Conservation (phyloP, 352 stramenopile genomes). For the Globisporangium perplexum region DNA sequence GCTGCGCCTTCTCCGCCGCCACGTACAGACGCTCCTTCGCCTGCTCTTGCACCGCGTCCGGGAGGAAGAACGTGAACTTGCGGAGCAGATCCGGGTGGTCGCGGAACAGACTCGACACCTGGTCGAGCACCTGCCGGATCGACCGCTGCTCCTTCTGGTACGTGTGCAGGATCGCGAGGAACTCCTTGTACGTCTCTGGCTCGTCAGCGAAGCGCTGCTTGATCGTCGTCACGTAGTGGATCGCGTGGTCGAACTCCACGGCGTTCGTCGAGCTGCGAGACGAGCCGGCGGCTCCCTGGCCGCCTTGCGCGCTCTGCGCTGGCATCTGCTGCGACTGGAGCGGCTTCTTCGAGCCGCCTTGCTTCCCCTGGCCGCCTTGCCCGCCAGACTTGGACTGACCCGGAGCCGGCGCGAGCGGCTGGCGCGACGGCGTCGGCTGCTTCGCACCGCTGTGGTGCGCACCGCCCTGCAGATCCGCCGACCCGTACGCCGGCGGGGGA, state of each 20-base stretch:
- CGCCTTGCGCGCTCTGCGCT: background rate
- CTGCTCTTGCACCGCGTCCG: conserved; percentile 97
- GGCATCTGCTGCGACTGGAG: conserved; percentile 16
- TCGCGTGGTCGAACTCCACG: conserved; percentile 99
- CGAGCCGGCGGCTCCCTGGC: background rate
- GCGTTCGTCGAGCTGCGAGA: conserved; percentile 68
- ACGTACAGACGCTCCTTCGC: conserved; percentile 94
- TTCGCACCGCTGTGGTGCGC: conserved; percentile 27
- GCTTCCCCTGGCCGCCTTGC: conserved; percentile 26
- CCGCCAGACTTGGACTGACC: conserved; percentile 20
- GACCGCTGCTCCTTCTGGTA: conserved; percentile 99
- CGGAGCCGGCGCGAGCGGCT: conserved; percentile 30
- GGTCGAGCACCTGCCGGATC: conserved; percentile 97
- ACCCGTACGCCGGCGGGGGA: conserved; percentile 55
- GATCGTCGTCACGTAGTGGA: conserved; percentile 99
- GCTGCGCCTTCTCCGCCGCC: conserved; percentile 93
- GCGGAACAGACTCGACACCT: conserved; percentile 98
- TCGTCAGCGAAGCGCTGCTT: conserved; percentile 98
- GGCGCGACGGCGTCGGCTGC: conserved; percentile 46
- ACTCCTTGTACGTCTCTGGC: conserved; percentile 98
- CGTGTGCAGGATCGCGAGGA: conserved; percentile 99
- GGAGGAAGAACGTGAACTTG: conserved; percentile 99
- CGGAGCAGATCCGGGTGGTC: conserved; percentile 99
- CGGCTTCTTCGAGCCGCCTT: conserved; percentile 53
- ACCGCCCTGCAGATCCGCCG: conserved; percentile 31